A percentile compares a stretch with the other conserved stretches of the same genome.
These are phyloP conservation scores for Aurantiochytrium sp. DNA, from an alignment of 108 stramenopile species.

Conservation along the genomic window DNA sequence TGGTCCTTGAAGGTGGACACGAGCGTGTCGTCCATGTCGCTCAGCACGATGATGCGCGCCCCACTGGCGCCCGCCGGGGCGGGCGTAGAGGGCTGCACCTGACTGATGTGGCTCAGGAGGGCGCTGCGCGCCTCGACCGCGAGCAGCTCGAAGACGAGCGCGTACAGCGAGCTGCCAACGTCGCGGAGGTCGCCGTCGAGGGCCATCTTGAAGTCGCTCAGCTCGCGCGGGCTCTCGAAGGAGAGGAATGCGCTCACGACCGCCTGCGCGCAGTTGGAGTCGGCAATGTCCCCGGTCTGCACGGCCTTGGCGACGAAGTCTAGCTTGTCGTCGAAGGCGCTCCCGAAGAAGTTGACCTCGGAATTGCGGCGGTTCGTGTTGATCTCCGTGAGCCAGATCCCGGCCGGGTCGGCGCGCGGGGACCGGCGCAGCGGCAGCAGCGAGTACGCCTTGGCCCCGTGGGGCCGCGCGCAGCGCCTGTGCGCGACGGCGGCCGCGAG, in stretches of 20 bases:
- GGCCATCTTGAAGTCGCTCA: not conserved
- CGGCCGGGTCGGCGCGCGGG: not conserved
- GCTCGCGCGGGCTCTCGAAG: not conserved
- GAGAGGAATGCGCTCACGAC: not conserved
- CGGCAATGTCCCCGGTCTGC: not conserved
- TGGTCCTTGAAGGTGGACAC: slow-evolving; percentile 8
- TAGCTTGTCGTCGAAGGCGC: not conserved
- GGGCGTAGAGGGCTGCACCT: not conserved
- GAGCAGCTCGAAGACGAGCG: not conserved
- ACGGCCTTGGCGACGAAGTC: not conserved
- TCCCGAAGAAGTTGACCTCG: not conserved
- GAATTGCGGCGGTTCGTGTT: not conserved
- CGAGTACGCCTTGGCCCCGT: not conserved
- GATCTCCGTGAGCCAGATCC: not conserved
- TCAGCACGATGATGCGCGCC: not conserved
- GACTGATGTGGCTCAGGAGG: not conserved
- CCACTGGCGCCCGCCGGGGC: not conserved
- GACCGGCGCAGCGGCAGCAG: not conserved
- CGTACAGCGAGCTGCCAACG: not conserved
- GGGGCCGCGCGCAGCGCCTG: not conserved
- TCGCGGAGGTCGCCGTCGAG: not conserved
- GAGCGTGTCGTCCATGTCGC: slow-evolving; percentile 29
- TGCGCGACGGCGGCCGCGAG: not conserved
- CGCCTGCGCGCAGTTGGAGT: not conserved
- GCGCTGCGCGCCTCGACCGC: not conserved